Percentiles rank a stretch among this genome's conserved stretches.
These are phyloP conservation scores for Ceratobasidium sp. DNA, from an alignment of 1,284 basidiomycete species.

Conservation along the genomic window DNA sequence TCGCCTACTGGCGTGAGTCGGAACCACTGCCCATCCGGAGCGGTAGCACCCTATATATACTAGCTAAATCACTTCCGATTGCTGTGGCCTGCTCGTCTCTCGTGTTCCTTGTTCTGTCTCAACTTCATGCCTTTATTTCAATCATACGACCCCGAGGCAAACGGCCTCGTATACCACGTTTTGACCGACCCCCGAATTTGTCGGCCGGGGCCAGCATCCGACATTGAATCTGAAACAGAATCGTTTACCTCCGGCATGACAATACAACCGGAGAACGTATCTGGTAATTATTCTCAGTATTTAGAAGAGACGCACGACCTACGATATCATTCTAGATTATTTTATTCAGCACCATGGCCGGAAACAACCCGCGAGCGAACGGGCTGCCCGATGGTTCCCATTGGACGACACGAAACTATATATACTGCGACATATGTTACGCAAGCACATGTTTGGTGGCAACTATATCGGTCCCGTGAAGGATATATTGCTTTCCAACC, in stretches of 20 bases:
- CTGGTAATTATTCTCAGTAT: too few relatives aligned
- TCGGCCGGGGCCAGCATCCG: neutral
- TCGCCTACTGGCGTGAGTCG: too few relatives aligned
- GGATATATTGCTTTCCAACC: neutral
- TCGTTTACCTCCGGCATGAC: neutral
- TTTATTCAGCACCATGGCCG: constrained; percentile 27
- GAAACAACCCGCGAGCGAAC: constrained; percentile 1
- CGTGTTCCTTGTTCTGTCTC: neutral
- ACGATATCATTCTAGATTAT: too few relatives aligned
- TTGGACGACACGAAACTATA: constrained; percentile 12
- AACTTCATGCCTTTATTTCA: neutral
- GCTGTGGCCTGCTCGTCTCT: neutral
- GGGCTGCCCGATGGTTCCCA: constrained; percentile 11
- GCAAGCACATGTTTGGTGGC: neutral
- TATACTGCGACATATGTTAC: neutral
- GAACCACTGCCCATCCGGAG: too few relatives aligned
- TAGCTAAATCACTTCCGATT: too few relatives aligned
- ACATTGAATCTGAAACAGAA: neutral
- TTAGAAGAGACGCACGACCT: too few relatives aligned
- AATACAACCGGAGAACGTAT: neutral
- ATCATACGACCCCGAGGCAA: neutral
- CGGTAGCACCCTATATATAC: too few relatives aligned
- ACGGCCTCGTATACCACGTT: neutral
- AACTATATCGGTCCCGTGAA: constrained; percentile 8
- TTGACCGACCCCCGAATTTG: neutral